Conservation (phyloP, 2,329 filamentous ascomycete species). For the Ophiocordyceps sinensis region DNA sequence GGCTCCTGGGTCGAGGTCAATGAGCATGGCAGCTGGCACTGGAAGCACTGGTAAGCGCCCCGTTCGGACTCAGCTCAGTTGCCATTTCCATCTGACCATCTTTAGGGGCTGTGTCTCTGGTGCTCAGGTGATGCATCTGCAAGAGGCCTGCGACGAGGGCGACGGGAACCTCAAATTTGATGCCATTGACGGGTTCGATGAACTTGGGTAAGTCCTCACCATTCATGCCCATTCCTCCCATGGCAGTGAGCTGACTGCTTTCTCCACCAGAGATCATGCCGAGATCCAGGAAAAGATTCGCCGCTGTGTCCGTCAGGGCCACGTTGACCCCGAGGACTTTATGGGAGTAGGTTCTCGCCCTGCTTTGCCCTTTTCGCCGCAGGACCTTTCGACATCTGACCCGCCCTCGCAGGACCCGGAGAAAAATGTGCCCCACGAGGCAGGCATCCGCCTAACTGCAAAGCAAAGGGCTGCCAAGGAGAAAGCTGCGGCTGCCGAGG, state of each 20-base stretch:
- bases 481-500: not conserved
- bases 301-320: constrained; percentile 58
- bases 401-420: constrained; percentile 50
- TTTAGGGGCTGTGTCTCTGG: constrained; percentile 80
- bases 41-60: constrained; percentile 70
- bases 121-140: constrained; percentile 50
- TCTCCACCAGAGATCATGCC: constrained; percentile 28
- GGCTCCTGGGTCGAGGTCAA: constrained; percentile 55
- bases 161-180: constrained; percentile 44
- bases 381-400: not conserved
- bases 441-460: constrained; percentile 41
- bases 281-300: constrained; percentile 61
- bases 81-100: not conserved
- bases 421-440: constrained; percentile 53
- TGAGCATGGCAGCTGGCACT: constrained; percentile 52
- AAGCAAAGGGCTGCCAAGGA: constrained; percentile 15
- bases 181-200: constrained; percentile 67
- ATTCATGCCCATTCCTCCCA: not conserved
- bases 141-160: constrained; percentile 34
- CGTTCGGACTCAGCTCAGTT: not conserved
- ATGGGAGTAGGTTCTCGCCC: constrained; percentile 52
- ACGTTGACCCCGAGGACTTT: constrained; percentile 77
- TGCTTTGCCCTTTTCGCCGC: constrained; percentile 1
- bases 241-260: constrained; percentile 4
- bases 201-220: constrained; percentile 31